Evolutionary conservation across 2,329 filamentous ascomycete species (phyloP).

Genomic region (Fusarium sororula): DNA sequence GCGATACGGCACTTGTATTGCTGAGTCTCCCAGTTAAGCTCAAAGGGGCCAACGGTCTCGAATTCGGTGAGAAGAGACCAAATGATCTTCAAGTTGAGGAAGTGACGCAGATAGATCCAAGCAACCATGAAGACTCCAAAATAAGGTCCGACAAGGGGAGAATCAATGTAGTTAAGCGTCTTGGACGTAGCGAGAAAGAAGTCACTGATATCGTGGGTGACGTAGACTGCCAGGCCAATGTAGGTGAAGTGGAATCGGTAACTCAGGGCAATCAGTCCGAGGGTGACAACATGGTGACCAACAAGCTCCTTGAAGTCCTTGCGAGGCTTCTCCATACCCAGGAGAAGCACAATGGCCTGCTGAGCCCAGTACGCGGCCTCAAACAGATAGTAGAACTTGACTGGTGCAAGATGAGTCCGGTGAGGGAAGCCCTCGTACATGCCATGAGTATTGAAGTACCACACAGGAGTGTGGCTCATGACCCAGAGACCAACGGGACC

Average conservation of each 20-base stretch:
- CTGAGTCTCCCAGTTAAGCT: constrained; percentile 77
- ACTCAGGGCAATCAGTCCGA: constrained; percentile 83
- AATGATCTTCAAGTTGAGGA: constrained; percentile 81
- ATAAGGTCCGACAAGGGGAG: constrained; percentile 80
- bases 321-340: constrained; percentile 90
- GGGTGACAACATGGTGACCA: constrained; percentile 88
- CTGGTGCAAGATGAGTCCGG: constrained; percentile 76
- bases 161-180: constrained; percentile 88
- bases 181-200: constrained; percentile 97
- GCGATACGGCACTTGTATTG: constrained; percentile 81
- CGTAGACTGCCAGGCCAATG: constrained; percentile 92
- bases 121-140: constrained; percentile 82
- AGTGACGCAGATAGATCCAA: constrained; percentile 93
- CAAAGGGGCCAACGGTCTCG: constrained; percentile 76
- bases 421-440: constrained; percentile 95
- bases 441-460: constrained; percentile 91
- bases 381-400: constrained; percentile 97
- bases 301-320: constrained; percentile 97
- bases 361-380: constrained; percentile 96
- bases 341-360: constrained; percentile 86
- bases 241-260: constrained; percentile 98
- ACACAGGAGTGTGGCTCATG: constrained; percentile 90
- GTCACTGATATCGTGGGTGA: constrained; percentile 92
- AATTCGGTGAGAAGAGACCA: constrained; percentile 80
- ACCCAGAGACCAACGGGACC: constrained; percentile 88